A percentile compares a stretch with the other conserved stretches of the same genome.
phyloP scores from a whole-genome alignment of 2,329 filamentous ascomycete species.

The Hymenoscyphus linearis region DNA sequence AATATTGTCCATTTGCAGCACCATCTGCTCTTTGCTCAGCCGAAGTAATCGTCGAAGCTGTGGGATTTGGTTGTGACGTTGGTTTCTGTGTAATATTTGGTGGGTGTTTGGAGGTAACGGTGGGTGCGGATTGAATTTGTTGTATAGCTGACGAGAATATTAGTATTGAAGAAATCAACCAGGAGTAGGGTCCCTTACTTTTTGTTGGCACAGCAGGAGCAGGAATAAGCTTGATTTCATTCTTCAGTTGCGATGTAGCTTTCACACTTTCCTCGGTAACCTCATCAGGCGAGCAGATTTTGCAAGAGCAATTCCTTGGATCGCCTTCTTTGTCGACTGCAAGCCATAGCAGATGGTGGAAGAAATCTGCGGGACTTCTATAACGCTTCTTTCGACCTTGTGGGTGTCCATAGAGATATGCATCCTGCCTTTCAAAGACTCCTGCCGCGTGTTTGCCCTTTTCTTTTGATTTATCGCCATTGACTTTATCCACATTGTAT shows the following conservation, averaged over 20 bases:
- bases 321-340: constrained; percentile 47
- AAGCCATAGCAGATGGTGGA: constrained; percentile 54
- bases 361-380: constrained; percentile 54
- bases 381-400: constrained; percentile 51
- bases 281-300: constrained; percentile 49
- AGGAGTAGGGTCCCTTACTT: neutral
- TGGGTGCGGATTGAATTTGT: neutral
- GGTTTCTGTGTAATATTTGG: neutral
- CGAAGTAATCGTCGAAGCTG: constrained; percentile 29
- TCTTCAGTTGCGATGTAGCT: constrained; percentile 10
- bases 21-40: constrained; percentile 45
- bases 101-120: neutral
- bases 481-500: constrained; percentile 40
- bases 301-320: constrained; percentile 49
- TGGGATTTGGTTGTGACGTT: constrained; percentile 1
- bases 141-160: constrained; percentile 1
- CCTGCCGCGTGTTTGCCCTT: constrained; percentile 40
- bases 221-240: constrained; percentile 12
- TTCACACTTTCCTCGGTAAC: constrained; percentile 34
- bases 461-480: constrained; percentile 34
- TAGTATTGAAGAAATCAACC: neutral
- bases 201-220: neutral
- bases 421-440: constrained; percentile 50
- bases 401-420: constrained; percentile 56
- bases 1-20: constrained; percentile 39